Conservation (phyloP, 805 yeast species). For the Candida golubevii region DNA sequence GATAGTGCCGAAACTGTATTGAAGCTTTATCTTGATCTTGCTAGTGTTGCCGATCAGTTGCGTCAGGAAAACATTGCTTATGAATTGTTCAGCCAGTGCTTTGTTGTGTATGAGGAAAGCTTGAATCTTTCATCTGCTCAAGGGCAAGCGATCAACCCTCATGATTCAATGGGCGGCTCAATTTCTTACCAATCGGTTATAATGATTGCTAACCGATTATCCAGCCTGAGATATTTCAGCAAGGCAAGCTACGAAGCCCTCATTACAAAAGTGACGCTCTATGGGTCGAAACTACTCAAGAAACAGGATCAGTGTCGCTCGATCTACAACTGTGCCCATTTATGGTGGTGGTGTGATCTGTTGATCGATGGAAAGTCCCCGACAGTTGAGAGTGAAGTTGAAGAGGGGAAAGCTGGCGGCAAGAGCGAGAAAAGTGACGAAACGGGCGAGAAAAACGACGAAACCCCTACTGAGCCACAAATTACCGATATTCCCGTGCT, state of each 20-base stretch:
- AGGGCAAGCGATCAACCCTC: constrained; percentile 25
- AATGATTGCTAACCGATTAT: constrained; percentile 43
- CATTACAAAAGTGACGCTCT: constrained; percentile 79
- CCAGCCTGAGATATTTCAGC: constrained; percentile 41
- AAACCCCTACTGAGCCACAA: constrained; percentile 18
- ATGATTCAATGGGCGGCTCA: constrained; percentile 41
- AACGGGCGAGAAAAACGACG: constrained; percentile 17
- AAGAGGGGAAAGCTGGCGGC: constrained; percentile 40
- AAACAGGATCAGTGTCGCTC: constrained; percentile 95
- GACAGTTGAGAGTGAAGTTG: constrained; percentile 10
- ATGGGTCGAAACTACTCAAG: constrained; percentile 82
- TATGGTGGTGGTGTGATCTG: constrained; percentile 86
- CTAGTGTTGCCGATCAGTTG: constrained; percentile 75
- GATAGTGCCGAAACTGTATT: constrained; percentile 35
- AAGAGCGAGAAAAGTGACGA: constrained; percentile 21
- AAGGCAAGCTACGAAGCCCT: constrained; percentile 74
- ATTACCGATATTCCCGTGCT: constrained; percentile 7
- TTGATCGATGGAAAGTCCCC: constrained; percentile 29
- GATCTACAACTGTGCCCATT: constrained; percentile 79
- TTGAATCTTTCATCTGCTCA: constrained; percentile 24
- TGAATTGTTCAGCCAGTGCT: constrained; percentile 86
- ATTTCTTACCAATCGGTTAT: constrained; percentile 47
- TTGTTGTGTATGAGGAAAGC: constrained; percentile 72
- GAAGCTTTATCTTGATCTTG: constrained; percentile 58
- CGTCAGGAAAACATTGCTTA: constrained; percentile 67